Evolutionary conservation across 208 protist genomes (phyloP).

Genomic region (Trypanosoma mega): DNA sequence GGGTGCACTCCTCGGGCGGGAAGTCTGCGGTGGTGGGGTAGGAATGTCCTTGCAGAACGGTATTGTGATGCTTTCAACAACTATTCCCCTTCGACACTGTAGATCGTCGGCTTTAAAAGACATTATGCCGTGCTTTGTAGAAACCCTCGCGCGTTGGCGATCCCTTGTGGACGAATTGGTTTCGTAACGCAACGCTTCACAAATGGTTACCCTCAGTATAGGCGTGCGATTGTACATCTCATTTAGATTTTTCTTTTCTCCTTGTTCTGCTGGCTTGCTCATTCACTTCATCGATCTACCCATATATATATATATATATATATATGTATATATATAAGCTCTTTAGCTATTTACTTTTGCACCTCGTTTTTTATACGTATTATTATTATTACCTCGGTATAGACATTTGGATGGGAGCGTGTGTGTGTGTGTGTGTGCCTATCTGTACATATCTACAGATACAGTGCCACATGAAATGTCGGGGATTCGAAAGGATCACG

Average conservation of each 20-base stretch:
- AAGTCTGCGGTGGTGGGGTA: slow-evolving; percentile 79
- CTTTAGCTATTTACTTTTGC: too few species aligned
- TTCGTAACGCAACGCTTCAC: not conserved
- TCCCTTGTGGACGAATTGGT: slow-evolving; percentile 53
- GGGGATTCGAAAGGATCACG: too few species aligned
- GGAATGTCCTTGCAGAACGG: slow-evolving; percentile 56
- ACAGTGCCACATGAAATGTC: too few species aligned
- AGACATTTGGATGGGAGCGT: not conserved
- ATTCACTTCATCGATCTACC: too few species aligned
- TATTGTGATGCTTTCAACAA: slow-evolving; percentile 68
- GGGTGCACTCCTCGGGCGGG: slow-evolving; percentile 69
- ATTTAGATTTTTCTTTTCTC: slow-evolving; percentile 1
- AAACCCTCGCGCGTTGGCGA: slow-evolving; percentile 69
- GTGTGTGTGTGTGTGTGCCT: not conserved
- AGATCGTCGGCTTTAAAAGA: slow-evolving; percentile 43
- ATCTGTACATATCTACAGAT: too few species aligned
- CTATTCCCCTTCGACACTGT: slow-evolving; percentile 47
- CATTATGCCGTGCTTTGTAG: slow-evolving; percentile 65
- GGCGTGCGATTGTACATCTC: too few species aligned
- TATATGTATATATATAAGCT: too few species aligned
- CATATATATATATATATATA: too few species aligned
- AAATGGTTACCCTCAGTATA: too few species aligned
- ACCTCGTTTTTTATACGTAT: too few species aligned
- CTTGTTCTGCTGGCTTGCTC: slow-evolving; percentile 4
- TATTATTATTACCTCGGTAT: too few species aligned